Conservation (phyloP, 2,329 filamentous ascomycete genomes). For the Dendrostoma leiphaemia region DNA sequence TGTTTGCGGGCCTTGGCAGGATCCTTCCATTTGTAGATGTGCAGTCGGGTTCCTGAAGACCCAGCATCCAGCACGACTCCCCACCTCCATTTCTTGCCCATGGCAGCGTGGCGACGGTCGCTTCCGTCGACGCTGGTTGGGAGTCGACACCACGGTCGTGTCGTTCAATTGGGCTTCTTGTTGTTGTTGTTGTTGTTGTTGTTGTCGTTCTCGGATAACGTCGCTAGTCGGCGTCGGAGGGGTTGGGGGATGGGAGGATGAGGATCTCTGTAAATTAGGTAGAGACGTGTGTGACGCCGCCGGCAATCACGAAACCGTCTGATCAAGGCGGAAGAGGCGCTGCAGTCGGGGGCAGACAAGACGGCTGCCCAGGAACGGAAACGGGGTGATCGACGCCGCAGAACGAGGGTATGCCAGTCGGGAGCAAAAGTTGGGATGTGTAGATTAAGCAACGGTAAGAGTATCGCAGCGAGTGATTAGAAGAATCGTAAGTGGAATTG, state of each 20-base stretch:
- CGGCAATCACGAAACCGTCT: not conserved
- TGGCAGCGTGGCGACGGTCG: conserved; percentile 12
- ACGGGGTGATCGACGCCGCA: conserved; percentile 6
- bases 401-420: conserved; percentile 9
- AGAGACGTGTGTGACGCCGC: not conserved
- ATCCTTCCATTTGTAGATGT: conserved; percentile 93
- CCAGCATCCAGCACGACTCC: conserved; percentile 96
- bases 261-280: not conserved
- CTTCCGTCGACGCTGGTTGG: not conserved
- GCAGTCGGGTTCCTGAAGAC: conserved; percentile 91
- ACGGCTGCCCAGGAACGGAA: conserved; percentile 8
- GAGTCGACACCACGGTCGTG: not conserved
- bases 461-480: conserved; percentile 9
- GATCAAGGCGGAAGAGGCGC: not conserved
- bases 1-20: conserved; percentile 63
- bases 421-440: not conserved
- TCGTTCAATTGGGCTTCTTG: not conserved
- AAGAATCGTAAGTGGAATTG: conserved; percentile 4
- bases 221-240: not conserved
- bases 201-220: not conserved
- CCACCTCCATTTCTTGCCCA: conserved; percentile 53
- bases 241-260: not conserved
- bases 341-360: conserved; percentile 3
- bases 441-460: not conserved
- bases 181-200: not conserved